Conservation (phyloP, 768 basidiomycete genomes). For the Termitomyces sp. region DNA sequence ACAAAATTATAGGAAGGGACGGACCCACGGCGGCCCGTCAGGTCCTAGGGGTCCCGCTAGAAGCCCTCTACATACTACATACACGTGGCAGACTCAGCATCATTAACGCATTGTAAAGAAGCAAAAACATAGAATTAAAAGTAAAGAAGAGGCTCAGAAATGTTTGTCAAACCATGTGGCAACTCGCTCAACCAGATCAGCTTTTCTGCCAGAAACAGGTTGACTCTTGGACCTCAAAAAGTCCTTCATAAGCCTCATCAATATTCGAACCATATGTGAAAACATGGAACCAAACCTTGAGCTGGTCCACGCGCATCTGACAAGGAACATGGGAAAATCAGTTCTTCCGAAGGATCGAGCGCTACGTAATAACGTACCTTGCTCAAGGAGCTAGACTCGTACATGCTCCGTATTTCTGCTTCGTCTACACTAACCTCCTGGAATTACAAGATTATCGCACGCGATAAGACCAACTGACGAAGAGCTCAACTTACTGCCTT, state of each 20-base stretch:
- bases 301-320: constrained; percentile 71
- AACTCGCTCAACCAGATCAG: constrained; percentile 63
- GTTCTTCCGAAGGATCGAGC: constrained; percentile 1
- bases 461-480: constrained; percentile 4
- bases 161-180: constrained; percentile 52
- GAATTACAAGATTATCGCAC: background rate
- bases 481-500: constrained; percentile 51
- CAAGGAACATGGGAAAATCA: constrained; percentile 9
- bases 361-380: constrained; percentile 46
- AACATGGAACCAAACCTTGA: constrained; percentile 49
- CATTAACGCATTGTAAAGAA: background rate
- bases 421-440: constrained; percentile 65
- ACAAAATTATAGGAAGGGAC: background rate
- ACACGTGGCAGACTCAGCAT: background rate
- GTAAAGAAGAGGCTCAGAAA: constrained; percentile 5
- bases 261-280: background rate
- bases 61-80: background rate
- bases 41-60: background rate
- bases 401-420: constrained; percentile 65
- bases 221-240: constrained; percentile 66
- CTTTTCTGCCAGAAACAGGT: constrained; percentile 63
- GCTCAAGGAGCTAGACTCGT: constrained; percentile 48
- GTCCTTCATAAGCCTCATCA: constrained; percentile 36
- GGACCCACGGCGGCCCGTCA: background rate
- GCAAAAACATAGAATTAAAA: background rate